A percentile compares a stretch with the other conserved stretches of the same genome.
Evolutionary conservation across 1,284 basidiomycete species (phyloP).

Genomic region (Boletellus sp.): DNA sequence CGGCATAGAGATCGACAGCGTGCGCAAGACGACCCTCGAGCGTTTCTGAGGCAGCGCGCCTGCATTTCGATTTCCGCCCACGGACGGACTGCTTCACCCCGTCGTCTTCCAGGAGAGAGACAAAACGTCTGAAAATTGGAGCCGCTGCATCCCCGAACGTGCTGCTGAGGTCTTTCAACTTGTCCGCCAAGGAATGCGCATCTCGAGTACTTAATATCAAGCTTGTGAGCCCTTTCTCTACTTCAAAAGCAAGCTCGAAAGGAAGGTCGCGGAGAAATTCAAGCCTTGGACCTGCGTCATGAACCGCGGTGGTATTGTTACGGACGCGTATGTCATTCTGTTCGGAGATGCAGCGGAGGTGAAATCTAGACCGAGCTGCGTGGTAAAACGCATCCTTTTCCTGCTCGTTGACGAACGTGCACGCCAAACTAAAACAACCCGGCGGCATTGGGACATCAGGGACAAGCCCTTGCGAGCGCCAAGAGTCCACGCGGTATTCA

Average conservation of each 20-base stretch:
- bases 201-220: conserved; percentile 27
- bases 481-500: not conserved
- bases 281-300: conserved; percentile 7
- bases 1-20: conserved; percentile 24
- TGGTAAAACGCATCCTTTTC: conserved; percentile 30
- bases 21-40: conserved; percentile 19
- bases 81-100: not conserved
- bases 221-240: conserved; percentile 35
- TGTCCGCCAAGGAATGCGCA: conserved; percentile 18
- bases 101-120: conserved; percentile 23
- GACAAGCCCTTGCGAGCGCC: conserved; percentile 29
- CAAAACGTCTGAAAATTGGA: conserved; percentile 33
- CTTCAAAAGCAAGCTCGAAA: conserved; percentile 39
- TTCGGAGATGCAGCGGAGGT: conserved; percentile 13
- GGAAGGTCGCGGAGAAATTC: conserved; percentile 27
- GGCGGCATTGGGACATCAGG: conserved; percentile 25
- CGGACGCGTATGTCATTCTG: conserved; percentile 10
- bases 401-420: conserved; percentile 23
- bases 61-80: not conserved
- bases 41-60: conserved; percentile 6
- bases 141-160: conserved; percentile 17
- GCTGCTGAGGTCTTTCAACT: conserved; percentile 21
- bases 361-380: conserved; percentile 25
- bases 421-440: conserved; percentile 28
- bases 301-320: conserved; percentile 6